Conservation (phyloP, 2,329 filamentous ascomycete species). For the Phoma herbarum region DNA sequence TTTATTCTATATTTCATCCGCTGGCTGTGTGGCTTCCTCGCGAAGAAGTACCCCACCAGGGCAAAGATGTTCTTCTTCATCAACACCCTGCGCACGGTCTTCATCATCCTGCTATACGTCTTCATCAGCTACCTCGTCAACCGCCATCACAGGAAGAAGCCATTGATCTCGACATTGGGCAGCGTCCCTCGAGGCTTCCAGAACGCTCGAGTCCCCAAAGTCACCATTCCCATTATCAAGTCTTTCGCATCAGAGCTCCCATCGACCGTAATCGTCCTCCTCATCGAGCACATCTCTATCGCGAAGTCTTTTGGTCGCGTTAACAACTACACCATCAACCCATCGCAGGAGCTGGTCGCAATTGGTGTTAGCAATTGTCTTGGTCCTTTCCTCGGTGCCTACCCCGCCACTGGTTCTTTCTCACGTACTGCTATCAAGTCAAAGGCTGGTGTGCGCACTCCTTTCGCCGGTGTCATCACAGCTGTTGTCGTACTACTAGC, state of each 20-base stretch:
- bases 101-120: constrained; percentile 91
- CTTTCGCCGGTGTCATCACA: constrained; percentile 88
- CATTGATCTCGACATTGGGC: constrained; percentile 72
- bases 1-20: constrained; percentile 77
- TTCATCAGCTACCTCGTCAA: constrained; percentile 89
- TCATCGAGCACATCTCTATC: constrained; percentile 97
- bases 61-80: constrained; percentile 86
- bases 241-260: constrained; percentile 78
- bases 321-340: constrained; percentile 96
- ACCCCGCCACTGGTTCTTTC: constrained; percentile 94
- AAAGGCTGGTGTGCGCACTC: constrained; percentile 92
- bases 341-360: constrained; percentile 93
- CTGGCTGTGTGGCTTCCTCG: constrained; percentile 67
- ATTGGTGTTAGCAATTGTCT: constrained; percentile 90
- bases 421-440: constrained; percentile 96
- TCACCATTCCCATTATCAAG: constrained; percentile 72
- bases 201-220: constrained; percentile 74
- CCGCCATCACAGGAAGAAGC: constrained; percentile 61
- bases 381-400: constrained; percentile 88
- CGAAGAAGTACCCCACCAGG: constrained; percentile 72
- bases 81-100: constrained; percentile 88
- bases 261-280: constrained; percentile 87
- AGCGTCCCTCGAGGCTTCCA: constrained; percentile 70
- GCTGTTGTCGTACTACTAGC: constrained; percentile 85
- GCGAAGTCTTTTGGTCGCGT: constrained; percentile 95